These are phyloP conservation scores for Venturia effusa DNA, from an alignment of 2,329 filamentous ascomycete genomes.

Conservation along the genomic window DNA sequence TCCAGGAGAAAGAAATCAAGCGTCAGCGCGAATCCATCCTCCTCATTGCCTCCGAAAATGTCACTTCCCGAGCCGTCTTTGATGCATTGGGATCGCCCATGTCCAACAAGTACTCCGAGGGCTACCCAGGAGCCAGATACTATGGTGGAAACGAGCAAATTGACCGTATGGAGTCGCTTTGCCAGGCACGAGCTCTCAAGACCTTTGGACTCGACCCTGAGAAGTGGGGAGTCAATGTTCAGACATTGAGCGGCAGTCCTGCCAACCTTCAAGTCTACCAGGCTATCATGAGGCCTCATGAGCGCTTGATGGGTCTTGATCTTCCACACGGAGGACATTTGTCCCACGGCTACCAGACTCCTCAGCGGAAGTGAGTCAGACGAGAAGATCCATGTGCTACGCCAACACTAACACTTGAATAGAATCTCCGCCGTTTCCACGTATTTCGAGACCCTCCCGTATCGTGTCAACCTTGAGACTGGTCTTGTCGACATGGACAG, in stretches of 20 bases:
- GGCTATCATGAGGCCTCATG: constrained; percentile 90
- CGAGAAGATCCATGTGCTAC: constrained; percentile 29
- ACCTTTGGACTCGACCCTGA: constrained; percentile 73
- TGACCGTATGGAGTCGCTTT: constrained; percentile 78
- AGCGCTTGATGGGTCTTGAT: constrained; percentile 93
- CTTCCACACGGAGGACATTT: constrained; percentile 90
- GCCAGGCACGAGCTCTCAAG: constrained; percentile 80
- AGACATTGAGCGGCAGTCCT: constrained; percentile 74
- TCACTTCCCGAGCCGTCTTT: constrained; percentile 27
- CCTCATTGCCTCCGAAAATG: constrained; percentile 28
- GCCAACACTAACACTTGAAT: constrained; percentile 36
- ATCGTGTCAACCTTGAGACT: constrained; percentile 80
- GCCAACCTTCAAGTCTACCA: constrained; percentile 98
- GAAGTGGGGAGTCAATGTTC: constrained; percentile 96
- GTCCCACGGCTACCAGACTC: constrained; percentile 95
- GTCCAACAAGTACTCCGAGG: constrained; percentile 96
- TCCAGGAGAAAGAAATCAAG: constrained; percentile 80
- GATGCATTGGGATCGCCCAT: constrained; percentile 41
- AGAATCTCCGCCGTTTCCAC: constrained; percentile 94
- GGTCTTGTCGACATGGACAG: constrained; percentile 92
- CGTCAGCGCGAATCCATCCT: constrained; percentile 98
- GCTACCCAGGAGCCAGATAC: constrained; percentile 91
- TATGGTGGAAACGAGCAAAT: constrained; percentile 97
- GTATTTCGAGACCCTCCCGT: constrained; percentile 97
- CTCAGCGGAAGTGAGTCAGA: constrained; percentile 65